Evolutionary conservation across 2,329 filamentous ascomycete species (phyloP), one percentile per base, ranked within the genome.

Genomic region (Colletotrichum chrysophilum): DNA sequence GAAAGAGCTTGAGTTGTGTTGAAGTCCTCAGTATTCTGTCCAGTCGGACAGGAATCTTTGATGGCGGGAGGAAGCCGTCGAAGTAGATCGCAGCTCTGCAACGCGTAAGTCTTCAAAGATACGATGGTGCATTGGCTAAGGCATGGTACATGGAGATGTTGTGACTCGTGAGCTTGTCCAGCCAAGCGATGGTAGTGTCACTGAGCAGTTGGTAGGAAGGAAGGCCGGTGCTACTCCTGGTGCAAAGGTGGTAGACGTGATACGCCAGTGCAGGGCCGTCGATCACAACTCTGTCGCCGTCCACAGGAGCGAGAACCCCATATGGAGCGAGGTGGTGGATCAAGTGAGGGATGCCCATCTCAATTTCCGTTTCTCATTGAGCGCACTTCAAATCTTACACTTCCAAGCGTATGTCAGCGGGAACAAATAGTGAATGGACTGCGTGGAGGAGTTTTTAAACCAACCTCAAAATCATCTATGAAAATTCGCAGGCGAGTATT

Each of bases 181-280:
- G 87, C 89, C 93, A 96, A 26, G 83, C 82, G 66, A 93, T 82
- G 5, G 91, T 89, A 21, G 89, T 88, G 8, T 86, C 82, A 16
- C 91, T 93, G 58, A 97, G 87, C 56, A 93, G 87, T 13, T 86
- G 80, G 83, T 96, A 95, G 0, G 91, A 89, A 7, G 93, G 91
- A 34, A 90, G 86, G 14, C 90, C 87, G 52, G 91, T 85, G 65
- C 88, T 87, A 79, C 88, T 89, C 52, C 83, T 83, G 24, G 83
- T 85, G 71, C 92, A 89, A 21, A 91, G 84, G 66, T 91, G 86
- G 76, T 94, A 92, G 55, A 96, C 87, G 82, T 95, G 90, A 82
- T 96, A 94, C 2, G 95, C 94, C 30, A 98, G 85, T 3, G 92
- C 93, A 6, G 96, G 95, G 0, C 95, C 96, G 81, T 98, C 96